Evolutionary conservation across 345 rosid species (phyloP).

Genomic region (Xanthoceras sorbifolium): DNA sequence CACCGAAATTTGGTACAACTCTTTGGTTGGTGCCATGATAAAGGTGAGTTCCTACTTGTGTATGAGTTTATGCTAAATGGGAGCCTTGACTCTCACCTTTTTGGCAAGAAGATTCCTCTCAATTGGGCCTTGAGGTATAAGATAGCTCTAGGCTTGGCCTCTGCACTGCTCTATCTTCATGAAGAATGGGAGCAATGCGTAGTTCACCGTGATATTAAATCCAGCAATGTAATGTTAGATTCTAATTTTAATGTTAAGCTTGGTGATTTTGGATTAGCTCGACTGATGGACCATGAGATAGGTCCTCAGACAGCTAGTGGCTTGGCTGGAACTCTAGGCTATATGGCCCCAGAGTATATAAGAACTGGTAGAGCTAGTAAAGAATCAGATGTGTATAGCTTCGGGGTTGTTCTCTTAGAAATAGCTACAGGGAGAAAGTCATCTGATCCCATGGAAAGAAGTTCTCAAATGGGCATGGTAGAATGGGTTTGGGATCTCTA

Average conservation of each 20-base stretch:
- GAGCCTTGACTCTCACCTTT: constrained; percentile 59
- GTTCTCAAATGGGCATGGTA: neutral
- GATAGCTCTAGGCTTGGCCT: constrained; percentile 50
- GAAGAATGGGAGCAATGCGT: constrained; percentile 73
- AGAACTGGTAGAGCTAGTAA: constrained; percentile 12
- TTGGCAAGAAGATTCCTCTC: constrained; percentile 35
- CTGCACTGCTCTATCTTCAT: constrained; percentile 57
- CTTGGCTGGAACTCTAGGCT: constrained; percentile 19
- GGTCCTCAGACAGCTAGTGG: constrained; percentile 12
- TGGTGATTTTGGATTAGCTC: constrained; percentile 23
- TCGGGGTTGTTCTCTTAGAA: constrained; percentile 25
- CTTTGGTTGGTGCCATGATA: constrained; percentile 15
- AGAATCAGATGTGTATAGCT: constrained; percentile 26
- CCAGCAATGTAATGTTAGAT: constrained; percentile 55
- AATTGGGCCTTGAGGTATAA: constrained; percentile 46
- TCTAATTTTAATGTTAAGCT: constrained; percentile 12
- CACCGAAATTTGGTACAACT: constrained; percentile 7
- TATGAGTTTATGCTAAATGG: constrained; percentile 75
- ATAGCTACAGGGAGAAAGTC: constrained; percentile 27
- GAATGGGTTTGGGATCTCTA: constrained; percentile 30
- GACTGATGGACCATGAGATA: constrained; percentile 25
- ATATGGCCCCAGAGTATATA: constrained; percentile 12
- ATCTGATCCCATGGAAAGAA: neutral
- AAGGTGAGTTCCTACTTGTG: constrained; percentile 51
- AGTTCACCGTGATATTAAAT: constrained; percentile 62